Conservation (phyloP, 345 rosid genomes). For the Eucalyptus marginata region DNA sequence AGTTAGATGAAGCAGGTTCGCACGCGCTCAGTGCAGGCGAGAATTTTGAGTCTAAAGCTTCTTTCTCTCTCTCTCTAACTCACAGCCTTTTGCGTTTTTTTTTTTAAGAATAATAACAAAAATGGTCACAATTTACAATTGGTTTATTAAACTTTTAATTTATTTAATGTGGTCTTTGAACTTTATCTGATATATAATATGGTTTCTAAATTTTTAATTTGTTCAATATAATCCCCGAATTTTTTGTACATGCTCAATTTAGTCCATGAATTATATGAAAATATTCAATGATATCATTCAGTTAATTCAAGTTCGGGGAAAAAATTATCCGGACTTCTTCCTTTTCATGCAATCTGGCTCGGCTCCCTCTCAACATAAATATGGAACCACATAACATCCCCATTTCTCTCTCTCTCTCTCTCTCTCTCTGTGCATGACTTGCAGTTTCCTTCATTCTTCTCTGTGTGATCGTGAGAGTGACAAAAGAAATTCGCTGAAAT, state of each 20-base stretch:
- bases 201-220: no score
- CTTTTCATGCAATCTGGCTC: neutral
- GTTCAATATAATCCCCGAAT: rapidly evolving
- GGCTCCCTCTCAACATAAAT: neutral
- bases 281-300: no score
- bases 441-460: no score
- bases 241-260: neutral
- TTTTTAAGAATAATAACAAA: no score
- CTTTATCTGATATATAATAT: rapidly evolving
- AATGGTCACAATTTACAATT: no score
- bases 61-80: neutral
- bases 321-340: neutral
- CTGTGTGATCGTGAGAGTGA: no score
- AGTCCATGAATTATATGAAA: no score
- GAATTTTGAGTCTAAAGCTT: neutral
- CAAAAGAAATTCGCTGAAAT: no score
- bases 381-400: neutral
- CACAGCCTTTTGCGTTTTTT: no score
- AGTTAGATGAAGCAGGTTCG: no score
- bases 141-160: rapidly evolving
- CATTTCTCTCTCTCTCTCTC: neutral
- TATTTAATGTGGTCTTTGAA: rapidly evolving
- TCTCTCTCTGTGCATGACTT: neutral
- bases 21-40: no score
- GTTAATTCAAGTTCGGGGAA: no score